phyloP scores from a whole-genome alignment of 2,329 filamentous ascomycete genomes.

The Aspergillus ochraceoroseus region DNA sequence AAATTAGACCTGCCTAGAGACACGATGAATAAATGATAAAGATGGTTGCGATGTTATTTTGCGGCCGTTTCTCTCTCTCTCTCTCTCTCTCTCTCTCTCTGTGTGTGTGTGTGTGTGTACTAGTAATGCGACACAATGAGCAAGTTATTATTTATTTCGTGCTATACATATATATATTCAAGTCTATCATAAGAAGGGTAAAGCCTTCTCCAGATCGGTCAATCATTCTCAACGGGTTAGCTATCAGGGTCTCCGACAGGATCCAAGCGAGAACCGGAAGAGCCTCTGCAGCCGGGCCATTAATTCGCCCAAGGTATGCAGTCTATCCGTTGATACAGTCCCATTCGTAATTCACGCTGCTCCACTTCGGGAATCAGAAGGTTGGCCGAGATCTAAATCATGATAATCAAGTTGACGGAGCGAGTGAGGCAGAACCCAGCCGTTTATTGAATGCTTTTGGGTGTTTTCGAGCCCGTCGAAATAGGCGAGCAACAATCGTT shows the following conservation, averaged over 20 bases:
- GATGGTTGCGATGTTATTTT: no score
- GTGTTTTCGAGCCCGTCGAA: constrained; percentile 4
- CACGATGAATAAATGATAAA: no score
- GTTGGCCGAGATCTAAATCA: constrained; percentile 4
- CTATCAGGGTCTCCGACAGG: constrained; percentile 6
- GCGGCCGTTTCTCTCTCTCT: no score
- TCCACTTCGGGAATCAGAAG: constrained; percentile 3
- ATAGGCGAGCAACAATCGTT: neutral
- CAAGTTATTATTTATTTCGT: no score
- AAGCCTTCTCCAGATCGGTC: neutral
- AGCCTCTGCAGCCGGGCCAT: constrained; percentile 21
- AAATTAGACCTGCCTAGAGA: no score
- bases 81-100: no score
- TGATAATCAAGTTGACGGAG: constrained; percentile 1
- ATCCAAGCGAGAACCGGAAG: neutral
- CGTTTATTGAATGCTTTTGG: constrained; percentile 7
- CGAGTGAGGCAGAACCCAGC: constrained; percentile 3
- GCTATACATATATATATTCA: constrained; percentile 10
- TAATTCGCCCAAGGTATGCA: constrained; percentile 28
- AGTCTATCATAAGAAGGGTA: constrained; percentile 10
- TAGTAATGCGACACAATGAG: no score
- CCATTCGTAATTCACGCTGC: constrained; percentile 4
- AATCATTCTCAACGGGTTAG: neutral
- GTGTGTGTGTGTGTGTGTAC: no score
- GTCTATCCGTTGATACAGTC: constrained; percentile 10